A percentile compares a stretch with the other conserved stretches of the same genome.
Conservation (phyloP, 352 stramenopile genomes). For the Blastocystis sp. region DNA sequence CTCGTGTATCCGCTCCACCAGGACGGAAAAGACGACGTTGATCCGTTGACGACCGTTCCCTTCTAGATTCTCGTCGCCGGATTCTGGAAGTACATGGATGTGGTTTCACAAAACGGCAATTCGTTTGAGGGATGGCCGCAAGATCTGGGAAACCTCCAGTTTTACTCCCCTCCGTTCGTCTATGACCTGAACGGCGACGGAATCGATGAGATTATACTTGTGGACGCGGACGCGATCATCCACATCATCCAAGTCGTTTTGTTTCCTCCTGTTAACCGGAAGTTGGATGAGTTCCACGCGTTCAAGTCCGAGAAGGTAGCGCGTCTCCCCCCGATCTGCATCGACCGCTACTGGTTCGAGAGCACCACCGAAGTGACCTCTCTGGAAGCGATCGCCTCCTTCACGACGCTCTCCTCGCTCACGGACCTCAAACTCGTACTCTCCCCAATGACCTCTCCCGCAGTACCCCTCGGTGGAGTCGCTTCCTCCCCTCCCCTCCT, state of each 20-base stretch:
- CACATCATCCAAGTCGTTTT: not conserved
- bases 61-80: not conserved
- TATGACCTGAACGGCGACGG: not conserved
- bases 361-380: not conserved
- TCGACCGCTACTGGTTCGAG: constrained; percentile 39
- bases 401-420: too few relatives aligned
- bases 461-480: not conserved
- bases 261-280: not conserved
- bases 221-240: not conserved
- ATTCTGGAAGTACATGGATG: constrained; percentile 29
- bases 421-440: too few relatives aligned
- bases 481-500: not conserved
- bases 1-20: not conserved
- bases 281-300: constrained; percentile 9
- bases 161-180: not conserved
- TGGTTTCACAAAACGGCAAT: not conserved
- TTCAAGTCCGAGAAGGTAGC: not conserved
- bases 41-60: not conserved
- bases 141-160: not conserved
- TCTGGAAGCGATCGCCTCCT: too few relatives aligned
- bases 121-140: not conserved
- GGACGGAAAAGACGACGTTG: constrained; percentile 10
- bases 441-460: too few relatives aligned
- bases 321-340: not conserved
- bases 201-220: constrained; percentile 10